Base-by-base conservation (phyloP, 495 filamentous ascomycete species). In the Talaromyces wortmannii region DNA sequence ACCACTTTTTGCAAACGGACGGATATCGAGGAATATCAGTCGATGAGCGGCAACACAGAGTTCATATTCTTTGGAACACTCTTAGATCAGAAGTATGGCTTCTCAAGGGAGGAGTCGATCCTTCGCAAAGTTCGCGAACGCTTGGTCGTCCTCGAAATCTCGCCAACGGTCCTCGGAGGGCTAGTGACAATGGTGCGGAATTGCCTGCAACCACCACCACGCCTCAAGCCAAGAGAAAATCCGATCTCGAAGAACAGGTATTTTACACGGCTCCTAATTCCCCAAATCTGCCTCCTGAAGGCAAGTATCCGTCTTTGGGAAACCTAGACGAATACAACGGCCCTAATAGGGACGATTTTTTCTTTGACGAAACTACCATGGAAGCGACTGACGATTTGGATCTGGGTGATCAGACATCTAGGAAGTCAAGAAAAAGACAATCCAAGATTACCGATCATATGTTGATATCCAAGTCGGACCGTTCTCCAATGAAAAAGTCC, bases 261-360 rank as follows among this genome's bases (percentile, higher is more conserved):
- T 76, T 68, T 50, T 62, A 69, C 10, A 75, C 71, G 0, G 70
- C 73, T 29, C 70, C 73, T 13, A 73, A 60, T 47, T 76, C 73
- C 6, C 73, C 71, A 1, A 57, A 56, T 0, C 69, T 67, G 55
- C 31, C 42, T 13, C 30, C 50, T 42, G 47, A 46, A 31, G 31
- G 7, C 33, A 10, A 23, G 12, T 29, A 48, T n/a, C 31, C 55
- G 17, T 44, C 48, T 43, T 40, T 53, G 10, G 18, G 52, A 30
- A 49, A 57, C 48, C 40, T 29, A 16, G 58, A 57, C 17, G 48
- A 56, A 11, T 57, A 56, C 47, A 52, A 56, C 12, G 50, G 56
- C 47, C 50, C 47, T 29, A 42, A 33, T 8, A 42, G 53, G 15
- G 52, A 56, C 31, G 49, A 58, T n/a, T 6, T 30, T 29, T 48